These are phyloP conservation scores for Pseudocercospora pini-densiflorae DNA, from an alignment of 2,329 filamentous ascomycete genomes.

Conservation along the genomic window DNA sequence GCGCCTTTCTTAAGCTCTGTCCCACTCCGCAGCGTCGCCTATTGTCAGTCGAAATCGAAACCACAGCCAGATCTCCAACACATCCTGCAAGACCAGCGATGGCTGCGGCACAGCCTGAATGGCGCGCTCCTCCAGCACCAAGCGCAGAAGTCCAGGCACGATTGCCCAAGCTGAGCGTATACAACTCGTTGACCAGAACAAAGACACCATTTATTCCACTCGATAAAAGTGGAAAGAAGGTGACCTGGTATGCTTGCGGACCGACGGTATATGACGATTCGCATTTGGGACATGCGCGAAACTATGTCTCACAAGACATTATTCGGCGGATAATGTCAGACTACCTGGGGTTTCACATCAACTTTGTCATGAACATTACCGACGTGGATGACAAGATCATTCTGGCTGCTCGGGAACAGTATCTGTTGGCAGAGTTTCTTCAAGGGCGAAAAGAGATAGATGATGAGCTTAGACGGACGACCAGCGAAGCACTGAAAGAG, in stretches of 20 bases:
- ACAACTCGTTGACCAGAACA: constrained; percentile 77
- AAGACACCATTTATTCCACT: constrained; percentile 77
- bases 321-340: constrained; percentile 80
- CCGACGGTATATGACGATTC: constrained; percentile 81
- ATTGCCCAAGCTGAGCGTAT: constrained; percentile 69
- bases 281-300: constrained; percentile 82
- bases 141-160: constrained; percentile 33
- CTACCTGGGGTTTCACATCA: constrained; percentile 81
- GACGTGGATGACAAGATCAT: constrained; percentile 72
- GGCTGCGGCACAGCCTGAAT: constrained; percentile 36
- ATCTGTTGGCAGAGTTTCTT: constrained; percentile 74
- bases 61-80: constrained; percentile 2
- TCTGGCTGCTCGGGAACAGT: constrained; percentile 72
- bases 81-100: constrained; percentile 16
- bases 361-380: constrained; percentile 93
- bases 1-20: neutral
- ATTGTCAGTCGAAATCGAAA: constrained; percentile 2
- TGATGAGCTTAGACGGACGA: constrained; percentile 54
- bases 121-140: constrained; percentile 43
- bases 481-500: constrained; percentile 57
- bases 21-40: neutral
- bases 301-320: constrained; percentile 91
- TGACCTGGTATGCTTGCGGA: constrained; percentile 89
- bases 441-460: constrained; percentile 51
- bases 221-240: constrained; percentile 67